Base-by-base conservation (phyloP, 2,329 filamentous ascomycete species). In the Exserohilum rostratum region DNA sequence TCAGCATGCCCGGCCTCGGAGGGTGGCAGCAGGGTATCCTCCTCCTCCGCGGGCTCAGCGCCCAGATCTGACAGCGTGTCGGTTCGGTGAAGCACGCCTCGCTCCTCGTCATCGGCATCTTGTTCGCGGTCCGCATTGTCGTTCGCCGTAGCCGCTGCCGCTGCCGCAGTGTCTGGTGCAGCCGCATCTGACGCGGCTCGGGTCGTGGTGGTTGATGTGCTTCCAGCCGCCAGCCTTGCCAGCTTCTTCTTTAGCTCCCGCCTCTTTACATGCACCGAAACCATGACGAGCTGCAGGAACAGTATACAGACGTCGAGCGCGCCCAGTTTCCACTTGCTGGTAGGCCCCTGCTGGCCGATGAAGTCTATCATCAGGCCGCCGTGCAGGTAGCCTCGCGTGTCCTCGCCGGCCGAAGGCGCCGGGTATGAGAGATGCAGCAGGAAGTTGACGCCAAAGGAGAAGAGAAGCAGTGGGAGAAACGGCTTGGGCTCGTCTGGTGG, bases 351-450 rank as follows among this genome's bases (percentile, higher is more conserved):
- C 69, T 87, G 83, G 13, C 86, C 85, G 48, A 88, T 83, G 65
- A 88, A 87, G 71, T 88, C 85, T 65, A 88, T 85, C 61, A 86
- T 79, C 45, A 87, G 61, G 2, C 86, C 84, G 5, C 86, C 85
- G 65, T 87, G 84, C 11, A 87, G 74, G 67, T 87, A 87, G 27
- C 78, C 79, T 60, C 79, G 65, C 5, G 79, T 81, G 17, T 77
- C 76, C 59, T 82, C 80, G 25, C 78, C 78, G 2, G 77, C 80
- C 3, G 74, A 66, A 1, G 79, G 79, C 6, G 73, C 70, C 22
- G 66, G 58, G 43, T 72, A 72, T 6, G 71, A 65, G 35, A 77
- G 68, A 65, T 87, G 85, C 29, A 84, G 76, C 18, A 85, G 52
- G 57, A 86, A 79, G 73, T 83, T 87, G 43, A 85, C 66, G 15